Percentiles rank a stretch among this genome's conserved stretches.
These are phyloP conservation scores for Aspergillus jensenii DNA, from an alignment of 2,329 filamentous ascomycete species.

Conservation along the genomic window DNA sequence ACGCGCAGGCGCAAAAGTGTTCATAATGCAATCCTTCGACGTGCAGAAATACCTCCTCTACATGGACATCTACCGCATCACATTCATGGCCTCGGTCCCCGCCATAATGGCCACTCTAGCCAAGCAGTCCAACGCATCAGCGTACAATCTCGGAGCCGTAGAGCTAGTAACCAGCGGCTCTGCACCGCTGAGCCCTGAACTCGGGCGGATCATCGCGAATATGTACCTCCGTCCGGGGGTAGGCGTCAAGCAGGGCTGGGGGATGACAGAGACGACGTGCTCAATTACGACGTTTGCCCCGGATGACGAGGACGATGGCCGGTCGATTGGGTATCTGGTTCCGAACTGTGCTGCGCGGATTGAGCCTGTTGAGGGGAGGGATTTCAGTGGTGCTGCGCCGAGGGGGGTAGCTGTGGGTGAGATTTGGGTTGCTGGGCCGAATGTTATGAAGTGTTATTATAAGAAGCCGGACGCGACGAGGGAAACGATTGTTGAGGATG, in stretches of 20 bases:
- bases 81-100: slow-evolving; percentile 1
- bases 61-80: slow-evolving; percentile 5
- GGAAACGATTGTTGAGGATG: slow-evolving; percentile 3
- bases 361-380: background rate
- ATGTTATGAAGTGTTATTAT: slow-evolving; percentile 12
- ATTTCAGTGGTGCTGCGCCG: background rate
- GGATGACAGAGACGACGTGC: slow-evolving; percentile 10
- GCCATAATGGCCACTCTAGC: background rate
- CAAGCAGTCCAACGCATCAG: background rate
- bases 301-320: slow-evolving; percentile 7
- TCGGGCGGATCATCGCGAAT: background rate
- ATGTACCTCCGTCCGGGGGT: slow-evolving; percentile 7
- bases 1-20: too few relatives aligned
- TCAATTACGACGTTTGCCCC: slow-evolving; percentile 3
- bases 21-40: background rate
- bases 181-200: slow-evolving; percentile 6
- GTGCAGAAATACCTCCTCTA: slow-evolving; percentile 2
- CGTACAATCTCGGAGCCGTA: slow-evolving; percentile 1
- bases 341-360: slow-evolving; percentile 6
- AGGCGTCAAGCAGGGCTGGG: slow-evolving; percentile 4
- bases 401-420: background rate
- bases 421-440: slow-evolving; percentile 10
- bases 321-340: slow-evolving; percentile 7
- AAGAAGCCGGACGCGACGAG: background rate
- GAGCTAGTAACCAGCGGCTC: slow-evolving; percentile 6